Percentiles rank a stretch among this genome's conserved stretches.
phyloP scores from a whole-genome alignment of 1,139 yeast species.

The Geotrichum siamense region DNA sequence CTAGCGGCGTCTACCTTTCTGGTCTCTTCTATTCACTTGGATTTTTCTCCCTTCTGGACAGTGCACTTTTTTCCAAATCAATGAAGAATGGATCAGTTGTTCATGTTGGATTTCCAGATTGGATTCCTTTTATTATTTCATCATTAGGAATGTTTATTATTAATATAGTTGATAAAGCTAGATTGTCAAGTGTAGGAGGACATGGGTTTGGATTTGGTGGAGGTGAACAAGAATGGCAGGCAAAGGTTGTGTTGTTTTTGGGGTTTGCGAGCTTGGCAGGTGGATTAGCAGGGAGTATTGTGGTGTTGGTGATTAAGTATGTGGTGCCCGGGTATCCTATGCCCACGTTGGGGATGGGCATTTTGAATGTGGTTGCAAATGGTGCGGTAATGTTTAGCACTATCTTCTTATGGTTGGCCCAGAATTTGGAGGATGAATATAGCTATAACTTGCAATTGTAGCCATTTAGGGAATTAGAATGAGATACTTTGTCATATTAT shows the following conservation, averaged over 20 bases:
- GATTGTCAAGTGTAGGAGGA: constrained; percentile 54
- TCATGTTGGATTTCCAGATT: constrained; percentile 79
- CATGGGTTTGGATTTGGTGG: constrained; percentile 38
- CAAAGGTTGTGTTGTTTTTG: constrained; percentile 76
- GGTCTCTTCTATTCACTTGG: constrained; percentile 83
- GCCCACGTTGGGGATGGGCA: constrained; percentile 94
- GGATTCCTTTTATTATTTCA: constrained; percentile 90
- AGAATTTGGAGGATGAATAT: constrained; percentile 91
- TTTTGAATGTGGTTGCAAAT: constrained; percentile 77
- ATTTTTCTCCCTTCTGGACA: constrained; percentile 83
- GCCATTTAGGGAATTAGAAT: no score
- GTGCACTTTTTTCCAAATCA: constrained; percentile 68
- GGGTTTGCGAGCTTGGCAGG: constrained; percentile 93
- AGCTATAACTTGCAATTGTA: constrained; percentile 80
- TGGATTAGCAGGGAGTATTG: constrained; percentile 87
- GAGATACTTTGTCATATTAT: no score
- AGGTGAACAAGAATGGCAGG: constrained; percentile 72
- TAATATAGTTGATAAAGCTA: constrained; percentile 81
- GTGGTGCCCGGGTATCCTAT: constrained; percentile 66
- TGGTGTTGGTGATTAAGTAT: constrained; percentile 79
- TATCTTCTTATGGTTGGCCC: constrained; percentile 83
- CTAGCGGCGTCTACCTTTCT: constrained; percentile 65
- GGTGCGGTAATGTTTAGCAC: constrained; percentile 80
- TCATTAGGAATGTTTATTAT: constrained; percentile 88
- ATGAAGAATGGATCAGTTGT: constrained; percentile 79